Evolutionary conservation across 2,329 filamentous ascomycete genomes (phyloP).

Genomic region (Plectosphaerella plurivora): DNA sequence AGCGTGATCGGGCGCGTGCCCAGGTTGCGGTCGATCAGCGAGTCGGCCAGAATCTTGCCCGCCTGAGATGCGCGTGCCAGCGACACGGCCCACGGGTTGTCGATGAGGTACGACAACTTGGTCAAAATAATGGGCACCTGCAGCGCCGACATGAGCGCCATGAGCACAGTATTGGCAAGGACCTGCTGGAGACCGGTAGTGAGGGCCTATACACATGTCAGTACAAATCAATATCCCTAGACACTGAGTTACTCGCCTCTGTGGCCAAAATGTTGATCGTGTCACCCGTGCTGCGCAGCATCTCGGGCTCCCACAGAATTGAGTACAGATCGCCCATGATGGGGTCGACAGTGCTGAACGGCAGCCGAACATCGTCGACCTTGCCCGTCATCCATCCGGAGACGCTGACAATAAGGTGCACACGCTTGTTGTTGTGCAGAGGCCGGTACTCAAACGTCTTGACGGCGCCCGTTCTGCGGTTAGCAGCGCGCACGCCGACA

Average conservation of each 20-base stretch:
- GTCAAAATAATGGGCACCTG: conserved; percentile 89
- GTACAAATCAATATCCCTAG: background rate
- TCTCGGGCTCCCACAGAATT: conserved; percentile 94
- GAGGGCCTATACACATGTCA: conserved; percentile 63
- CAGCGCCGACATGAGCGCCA: conserved; percentile 85
- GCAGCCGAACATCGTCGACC: conserved; percentile 90
- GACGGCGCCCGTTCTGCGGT: conserved; percentile 83
- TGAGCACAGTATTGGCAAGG: conserved; percentile 81
- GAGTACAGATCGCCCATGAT: conserved; percentile 99
- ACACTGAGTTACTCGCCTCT: conserved; percentile 61
- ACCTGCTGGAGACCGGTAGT: conserved; percentile 96
- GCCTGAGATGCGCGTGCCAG: conserved; percentile 83
- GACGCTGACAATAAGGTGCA: conserved; percentile 92
- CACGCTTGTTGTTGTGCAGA: conserved; percentile 94
- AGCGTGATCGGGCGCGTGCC: conserved; percentile 89
- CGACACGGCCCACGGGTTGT: conserved; percentile 98
- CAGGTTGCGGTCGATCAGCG: conserved; percentile 84
- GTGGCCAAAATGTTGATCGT: conserved; percentile 98
- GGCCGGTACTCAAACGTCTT: conserved; percentile 96
- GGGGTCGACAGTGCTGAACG: conserved; percentile 93
- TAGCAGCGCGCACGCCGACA: conserved; percentile 81
- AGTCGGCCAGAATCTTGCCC: conserved; percentile 90
- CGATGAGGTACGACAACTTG: conserved; percentile 92
- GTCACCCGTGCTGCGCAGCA: conserved; percentile 95
- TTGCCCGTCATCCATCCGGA: conserved; percentile 99